Base-by-base conservation (phyloP, 176 grass and related monocot genomes). In the Ananas comosus region DNA sequence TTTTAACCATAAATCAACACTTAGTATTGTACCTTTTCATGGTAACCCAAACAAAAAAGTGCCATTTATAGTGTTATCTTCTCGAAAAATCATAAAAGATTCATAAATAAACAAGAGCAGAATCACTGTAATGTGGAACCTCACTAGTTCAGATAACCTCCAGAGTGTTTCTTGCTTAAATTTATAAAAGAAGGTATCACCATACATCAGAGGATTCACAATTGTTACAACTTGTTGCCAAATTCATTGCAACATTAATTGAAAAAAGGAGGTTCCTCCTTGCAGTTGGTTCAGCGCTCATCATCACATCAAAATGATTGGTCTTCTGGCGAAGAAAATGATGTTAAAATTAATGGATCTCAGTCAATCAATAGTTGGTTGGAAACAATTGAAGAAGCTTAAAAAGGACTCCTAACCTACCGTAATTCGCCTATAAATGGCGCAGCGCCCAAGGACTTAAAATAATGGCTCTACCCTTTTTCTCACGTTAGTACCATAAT, bases 311-410 rank as follows among this genome's bases (percentile, higher is more conserved):
- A 61, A 22, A 61, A 61, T 61, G 56, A 16, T 61, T 18, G 56
- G 9, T 21, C 56, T 21, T 16, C 1, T 61, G 0, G 17, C 56
- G 21, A 61, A 61, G 56, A 61, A 18, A 61, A 61, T 61, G 56
- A 61, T 42, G 33, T 16, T 61, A 61, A 61, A 61, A 61, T 61
- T 61, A 61, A 61, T 61, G 56, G 56, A 61, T 16, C n/a, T 18
- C 10, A 19, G 16, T 9, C 56, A 61, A 61, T 61, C 17, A 61
- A 61, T 19, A 61, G 56, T 61, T 61, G 56, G n/a, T 19, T 10
- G 16, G 21, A 19, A 61, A 61, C 56, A 61, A 61, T 61, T 16
- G 21, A 61, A 61, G 56, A 61, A 61, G 56, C 33, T 61, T 61
- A 61, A 19, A 61, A 10, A 22, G 56, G 56, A 61, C 16, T n/a